A percentile compares a stretch with the other conserved stretches of the same genome.
Conservation (phyloP, 202 grass and related monocot species). For the Bolboschoenoplectus hybrid region DNA sequence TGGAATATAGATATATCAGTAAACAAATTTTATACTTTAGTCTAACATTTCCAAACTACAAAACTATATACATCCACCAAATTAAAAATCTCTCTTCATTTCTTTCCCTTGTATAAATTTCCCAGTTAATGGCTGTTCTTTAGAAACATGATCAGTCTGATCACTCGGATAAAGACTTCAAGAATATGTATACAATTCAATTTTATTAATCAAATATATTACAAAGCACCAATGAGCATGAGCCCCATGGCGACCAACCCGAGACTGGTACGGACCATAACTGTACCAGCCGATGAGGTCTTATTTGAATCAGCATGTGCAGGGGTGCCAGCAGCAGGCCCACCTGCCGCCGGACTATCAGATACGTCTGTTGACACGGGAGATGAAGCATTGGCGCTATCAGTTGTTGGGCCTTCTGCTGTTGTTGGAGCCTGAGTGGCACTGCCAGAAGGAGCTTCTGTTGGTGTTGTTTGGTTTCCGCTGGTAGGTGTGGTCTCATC, state of each 20-base stretch:
- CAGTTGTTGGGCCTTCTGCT: constrained; percentile 13
- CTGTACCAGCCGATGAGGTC: constrained; percentile 36
- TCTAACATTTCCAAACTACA: constrained; percentile 25
- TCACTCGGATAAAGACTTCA: constrained; percentile 8
- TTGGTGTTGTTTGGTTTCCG: neutral
- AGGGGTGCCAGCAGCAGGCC: neutral
- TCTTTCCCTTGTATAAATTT: neutral
- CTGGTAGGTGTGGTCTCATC: neutral
- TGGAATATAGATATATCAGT: neutral
- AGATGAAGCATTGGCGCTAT: neutral
- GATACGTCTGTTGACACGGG: neutral
- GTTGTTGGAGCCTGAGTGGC: constrained; percentile 29
- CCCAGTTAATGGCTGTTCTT: neutral
- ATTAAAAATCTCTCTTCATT: constrained; percentile 9
- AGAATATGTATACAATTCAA: neutral
- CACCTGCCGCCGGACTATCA: constrained; percentile 37
- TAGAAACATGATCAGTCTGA: neutral
- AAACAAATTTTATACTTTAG: neutral
- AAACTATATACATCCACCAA: neutral
- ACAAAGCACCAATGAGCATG: constrained; percentile 12
- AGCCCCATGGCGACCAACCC: constrained; percentile 40
- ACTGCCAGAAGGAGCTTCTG: constrained; percentile 33
- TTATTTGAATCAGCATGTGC: constrained; percentile 39
- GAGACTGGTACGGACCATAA: neutral
- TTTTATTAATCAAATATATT: constrained; percentile 29